These are phyloP conservation scores for Gloeostereum incarnatum DNA, from an alignment of 768 basidiomycete genomes.

Conservation along the genomic window DNA sequence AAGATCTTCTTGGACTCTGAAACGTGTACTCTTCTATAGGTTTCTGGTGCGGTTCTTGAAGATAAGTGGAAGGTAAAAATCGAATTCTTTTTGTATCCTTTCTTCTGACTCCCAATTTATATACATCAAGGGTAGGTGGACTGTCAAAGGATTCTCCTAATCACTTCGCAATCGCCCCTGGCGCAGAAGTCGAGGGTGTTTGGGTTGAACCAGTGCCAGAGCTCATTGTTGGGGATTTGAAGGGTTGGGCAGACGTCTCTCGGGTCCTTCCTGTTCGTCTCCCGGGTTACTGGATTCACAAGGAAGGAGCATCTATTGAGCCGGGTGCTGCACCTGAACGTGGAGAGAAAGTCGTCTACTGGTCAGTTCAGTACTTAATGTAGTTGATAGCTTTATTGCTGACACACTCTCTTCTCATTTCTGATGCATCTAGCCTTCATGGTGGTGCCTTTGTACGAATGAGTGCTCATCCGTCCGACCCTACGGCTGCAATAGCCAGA, in stretches of 20 bases:
- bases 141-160: not conserved
- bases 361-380: no score
- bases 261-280: constrained; percentile 17
- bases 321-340: constrained; percentile 10
- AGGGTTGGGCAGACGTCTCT: constrained; percentile 16
- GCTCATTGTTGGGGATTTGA: constrained; percentile 20
- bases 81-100: no score
- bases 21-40: no score
- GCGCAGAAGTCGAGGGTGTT: constrained; percentile 16
- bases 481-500: constrained; percentile 14
- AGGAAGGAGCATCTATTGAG: constrained; percentile 6
- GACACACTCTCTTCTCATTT: no score
- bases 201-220: constrained; percentile 25
- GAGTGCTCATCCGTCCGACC: constrained; percentile 15
- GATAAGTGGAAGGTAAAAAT: no score
- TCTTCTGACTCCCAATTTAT: no score
- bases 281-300: constrained; percentile 27
- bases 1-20: no score
- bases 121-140: no score
- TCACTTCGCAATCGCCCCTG: constrained; percentile 1
- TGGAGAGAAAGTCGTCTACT: constrained; percentile 22
- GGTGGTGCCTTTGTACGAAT: constrained; percentile 18
- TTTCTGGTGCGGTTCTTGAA: no score
- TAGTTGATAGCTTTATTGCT: no score
- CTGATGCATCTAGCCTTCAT: no score